Conservation (phyloP, 768 basidiomycete species). For the Rickenella mellea region DNA sequence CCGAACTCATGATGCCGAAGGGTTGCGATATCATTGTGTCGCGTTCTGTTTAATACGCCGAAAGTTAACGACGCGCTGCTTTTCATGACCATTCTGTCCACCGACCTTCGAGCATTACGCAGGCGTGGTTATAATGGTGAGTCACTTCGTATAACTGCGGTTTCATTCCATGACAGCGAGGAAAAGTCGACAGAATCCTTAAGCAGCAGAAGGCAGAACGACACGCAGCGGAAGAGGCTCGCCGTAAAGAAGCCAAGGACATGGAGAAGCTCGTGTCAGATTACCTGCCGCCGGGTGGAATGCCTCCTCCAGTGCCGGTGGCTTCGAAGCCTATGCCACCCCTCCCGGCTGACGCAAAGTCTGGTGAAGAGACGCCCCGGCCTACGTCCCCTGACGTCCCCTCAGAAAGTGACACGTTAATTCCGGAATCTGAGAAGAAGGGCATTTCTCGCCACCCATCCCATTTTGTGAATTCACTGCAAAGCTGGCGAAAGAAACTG, state of each 20-base stretch:
- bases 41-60: conserved; percentile 64
- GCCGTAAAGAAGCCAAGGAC: conserved; percentile 27
- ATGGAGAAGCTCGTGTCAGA: conserved; percentile 14
- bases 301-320: background rate
- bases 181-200: conserved; percentile 88
- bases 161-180: background rate
- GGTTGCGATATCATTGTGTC: conserved; percentile 78
- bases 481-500: too few species aligned
- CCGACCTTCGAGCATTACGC: conserved; percentile 72
- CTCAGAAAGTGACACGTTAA: too few species aligned
- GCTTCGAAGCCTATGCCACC: background rate
- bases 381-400: too few species aligned
- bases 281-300: background rate
- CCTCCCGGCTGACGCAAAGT: conserved; percentile 5
- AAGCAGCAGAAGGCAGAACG: conserved; percentile 70
- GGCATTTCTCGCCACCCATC: too few species aligned
- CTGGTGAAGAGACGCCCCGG: too few species aligned
- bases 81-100: conserved; percentile 90
- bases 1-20: too few species aligned
- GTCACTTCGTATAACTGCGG: conserved; percentile 12
- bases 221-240: conserved; percentile 41
- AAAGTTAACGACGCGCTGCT: conserved; percentile 83
- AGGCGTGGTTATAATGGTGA: conserved; percentile 80
- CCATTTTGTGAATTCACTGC: too few species aligned
- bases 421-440: too few species aligned